Conservation (phyloP, 371 early-diverging fungal genomes). For the Mortierella sp. region DNA sequence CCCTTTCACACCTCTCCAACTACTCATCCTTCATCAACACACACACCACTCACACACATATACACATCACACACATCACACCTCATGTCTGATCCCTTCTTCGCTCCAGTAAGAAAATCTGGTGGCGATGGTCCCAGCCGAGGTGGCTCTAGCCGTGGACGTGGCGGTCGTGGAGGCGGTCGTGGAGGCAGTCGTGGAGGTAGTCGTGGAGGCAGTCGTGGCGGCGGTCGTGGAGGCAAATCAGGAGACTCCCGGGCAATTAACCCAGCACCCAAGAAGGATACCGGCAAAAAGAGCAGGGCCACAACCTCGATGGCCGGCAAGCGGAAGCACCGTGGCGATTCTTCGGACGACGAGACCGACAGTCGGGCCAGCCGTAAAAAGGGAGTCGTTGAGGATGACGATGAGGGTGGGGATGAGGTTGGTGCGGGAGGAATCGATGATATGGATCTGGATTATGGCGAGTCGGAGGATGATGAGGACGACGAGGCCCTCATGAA, state of each 20-base stretch:
- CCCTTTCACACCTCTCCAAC: slow-evolving; percentile 1
- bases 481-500: slow-evolving; percentile 68
- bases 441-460: slow-evolving; percentile 61
- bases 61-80: slow-evolving; percentile 2
- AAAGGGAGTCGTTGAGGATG: slow-evolving; percentile 57
- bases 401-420: slow-evolving; percentile 65
- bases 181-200: slow-evolving; percentile 13
- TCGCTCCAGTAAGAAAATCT: slow-evolving; percentile 50
- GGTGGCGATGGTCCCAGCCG: slow-evolving; percentile 28
- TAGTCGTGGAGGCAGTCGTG: slow-evolving; percentile 8
- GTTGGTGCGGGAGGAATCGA: slow-evolving; percentile 67
- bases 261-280: slow-evolving; percentile 42
- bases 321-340: slow-evolving; percentile 52
- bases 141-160: slow-evolving; percentile 15
- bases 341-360: slow-evolving; percentile 38
- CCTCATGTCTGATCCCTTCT: slow-evolving; percentile 56
- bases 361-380: slow-evolving; percentile 10
- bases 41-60: neutral
- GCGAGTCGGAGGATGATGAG: slow-evolving; percentile 66
- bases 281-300: slow-evolving; percentile 44
- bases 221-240: slow-evolving; percentile 19
- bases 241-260: slow-evolving; percentile 31
- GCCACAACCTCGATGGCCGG: slow-evolving; percentile 47
- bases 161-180: slow-evolving; percentile 12
- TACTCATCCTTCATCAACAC: neutral